Percentiles rank a stretch among this genome's conserved stretches.
Conservation (phyloP, 495 filamentous ascomycete genomes). For the Tuber indicum region DNA sequence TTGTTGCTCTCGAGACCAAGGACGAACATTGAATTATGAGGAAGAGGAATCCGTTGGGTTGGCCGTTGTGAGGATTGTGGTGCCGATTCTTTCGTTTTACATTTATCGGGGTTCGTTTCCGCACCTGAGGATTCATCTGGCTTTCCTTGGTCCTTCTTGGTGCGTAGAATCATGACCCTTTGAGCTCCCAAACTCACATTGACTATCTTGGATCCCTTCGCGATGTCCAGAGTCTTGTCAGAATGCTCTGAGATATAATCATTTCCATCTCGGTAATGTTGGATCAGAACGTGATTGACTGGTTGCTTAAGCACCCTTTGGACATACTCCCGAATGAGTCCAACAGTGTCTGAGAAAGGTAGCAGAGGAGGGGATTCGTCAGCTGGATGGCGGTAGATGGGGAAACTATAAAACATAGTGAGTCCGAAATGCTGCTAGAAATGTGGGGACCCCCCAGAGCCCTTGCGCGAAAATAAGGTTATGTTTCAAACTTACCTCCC, state of each 20-base stretch:
- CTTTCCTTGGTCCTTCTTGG: constrained; percentile 56
- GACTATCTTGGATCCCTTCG: constrained; percentile 69
- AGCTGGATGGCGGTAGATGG: constrained; percentile 87
- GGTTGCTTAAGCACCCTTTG: constrained; percentile 68
- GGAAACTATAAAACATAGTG: constrained; percentile 50
- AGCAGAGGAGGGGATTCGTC: constrained; percentile 79
- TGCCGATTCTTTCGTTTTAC: constrained; percentile 8
- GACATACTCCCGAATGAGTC: constrained; percentile 58
- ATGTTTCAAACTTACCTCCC: constrained; percentile 45
- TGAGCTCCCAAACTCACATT: constrained; percentile 91
- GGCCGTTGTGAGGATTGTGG: constrained; percentile 43
- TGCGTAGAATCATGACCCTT: constrained; percentile 82
- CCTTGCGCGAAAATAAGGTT: constrained; percentile 2
- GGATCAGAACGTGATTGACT: constrained; percentile 88
- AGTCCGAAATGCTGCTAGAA: constrained; percentile 10
- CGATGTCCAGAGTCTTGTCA: constrained; percentile 94
- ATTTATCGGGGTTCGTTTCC: constrained; percentile 9
- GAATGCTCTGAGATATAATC: constrained; percentile 96
- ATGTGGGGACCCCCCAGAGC: background rate
- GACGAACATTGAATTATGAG: constrained; percentile 81
- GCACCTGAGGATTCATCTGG: constrained; percentile 6
- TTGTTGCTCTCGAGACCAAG: constrained; percentile 76
- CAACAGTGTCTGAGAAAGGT: constrained; percentile 66
- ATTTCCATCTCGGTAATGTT: constrained; percentile 82
- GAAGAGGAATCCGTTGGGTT: constrained; percentile 64